Base-by-base conservation (phyloP, 2,329 filamentous ascomycete genomes). In the Trichoderma pleuroti region DNA sequence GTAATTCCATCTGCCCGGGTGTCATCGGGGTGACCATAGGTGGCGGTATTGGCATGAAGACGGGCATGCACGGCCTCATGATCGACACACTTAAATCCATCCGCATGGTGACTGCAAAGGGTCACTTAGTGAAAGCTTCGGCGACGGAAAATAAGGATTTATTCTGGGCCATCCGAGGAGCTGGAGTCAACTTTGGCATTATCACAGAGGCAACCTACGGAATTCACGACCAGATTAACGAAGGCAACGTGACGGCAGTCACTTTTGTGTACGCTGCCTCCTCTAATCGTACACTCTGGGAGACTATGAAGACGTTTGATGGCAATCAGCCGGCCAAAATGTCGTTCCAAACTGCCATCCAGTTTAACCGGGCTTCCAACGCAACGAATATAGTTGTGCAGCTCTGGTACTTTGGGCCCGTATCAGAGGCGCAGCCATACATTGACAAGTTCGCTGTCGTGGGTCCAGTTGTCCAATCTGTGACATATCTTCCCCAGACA, bases 101-200 rank as follows among this genome's bases (percentile, higher is more conserved):
- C 30, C 30, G 56, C 2, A n/a, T 60, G 30, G 32, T 60, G 1
- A 36, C 10, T 21, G 56, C 56, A 11, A 21, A 60, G 6, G 56
- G 56, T 0, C 10, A 36, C 2, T 12, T 60, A 18, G 24, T 34
- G 18, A 34, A n/a, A 10, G 56, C 24, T n/a, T 60, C 56, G 5
- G 72, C 54, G 1, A 28, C n/a, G 49, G 26, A 28, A 4, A 72
- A 79, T 66, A 32, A 70, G 5, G 83, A 86, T 72, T 75, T 86
- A 0, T 78, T 85, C 72, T 86, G 84, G 84, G 84, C 81, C 18
- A 73, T 86, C 0, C 83, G 78, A 76, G 85, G 85, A 21, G 85
- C 84, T 4, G 85, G 84, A 2, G 82, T 81, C 12, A 86, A 86
- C 74, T 82, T 86, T 72, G 84, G 85, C 61, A 82, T 86, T 66